phyloP scores from a whole-genome alignment of 352 stramenopile genomes.

The Hyaloperonospora arabidopsidis region DNA sequence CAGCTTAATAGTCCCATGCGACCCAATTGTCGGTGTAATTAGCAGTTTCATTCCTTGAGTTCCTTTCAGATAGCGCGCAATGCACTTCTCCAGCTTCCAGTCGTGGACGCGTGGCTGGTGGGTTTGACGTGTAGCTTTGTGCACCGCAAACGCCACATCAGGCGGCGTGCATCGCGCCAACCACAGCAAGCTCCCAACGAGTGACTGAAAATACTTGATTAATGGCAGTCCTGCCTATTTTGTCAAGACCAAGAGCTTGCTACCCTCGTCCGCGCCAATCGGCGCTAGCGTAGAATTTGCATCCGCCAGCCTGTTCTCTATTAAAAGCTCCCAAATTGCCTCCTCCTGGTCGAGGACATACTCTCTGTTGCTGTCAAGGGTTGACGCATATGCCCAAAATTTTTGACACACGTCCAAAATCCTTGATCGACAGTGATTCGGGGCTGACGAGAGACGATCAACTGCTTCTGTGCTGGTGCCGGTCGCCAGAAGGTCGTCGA shows the following conservation, averaged over 20 bases:
- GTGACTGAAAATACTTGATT: neutral
- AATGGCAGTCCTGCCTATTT: neutral
- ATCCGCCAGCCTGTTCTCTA: neutral
- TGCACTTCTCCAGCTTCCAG: slow-evolving; percentile 8
- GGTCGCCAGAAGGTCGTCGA: slow-evolving; percentile 26
- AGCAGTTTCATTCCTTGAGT: neutral
- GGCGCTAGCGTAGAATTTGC: neutral
- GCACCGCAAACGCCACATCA: slow-evolving; percentile 22
- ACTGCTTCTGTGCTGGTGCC: neutral
- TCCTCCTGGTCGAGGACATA: neutral
- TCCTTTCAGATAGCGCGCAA: too few relatives aligned
- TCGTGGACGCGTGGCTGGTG: slow-evolving; percentile 9
- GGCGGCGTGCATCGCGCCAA: slow-evolving; percentile 15
- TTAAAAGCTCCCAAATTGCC: neutral
- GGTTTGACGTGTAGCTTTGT: slow-evolving; percentile 8
- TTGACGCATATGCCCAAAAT: slow-evolving; percentile 21
- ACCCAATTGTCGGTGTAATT: neutral
- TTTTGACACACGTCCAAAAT: slow-evolving; percentile 16
- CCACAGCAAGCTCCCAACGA: neutral
- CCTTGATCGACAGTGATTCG: slow-evolving; percentile 11
- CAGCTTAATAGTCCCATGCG: neutral
- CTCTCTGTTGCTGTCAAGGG: neutral
- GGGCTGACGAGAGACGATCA: slow-evolving; percentile 7
- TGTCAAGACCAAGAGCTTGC: neutral
- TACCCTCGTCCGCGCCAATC: neutral